Evolutionary conservation across 2,329 filamentous ascomycete species (phyloP), one percentile per base, ranked within the genome.

Genomic region (Cercospora berteroae): DNA sequence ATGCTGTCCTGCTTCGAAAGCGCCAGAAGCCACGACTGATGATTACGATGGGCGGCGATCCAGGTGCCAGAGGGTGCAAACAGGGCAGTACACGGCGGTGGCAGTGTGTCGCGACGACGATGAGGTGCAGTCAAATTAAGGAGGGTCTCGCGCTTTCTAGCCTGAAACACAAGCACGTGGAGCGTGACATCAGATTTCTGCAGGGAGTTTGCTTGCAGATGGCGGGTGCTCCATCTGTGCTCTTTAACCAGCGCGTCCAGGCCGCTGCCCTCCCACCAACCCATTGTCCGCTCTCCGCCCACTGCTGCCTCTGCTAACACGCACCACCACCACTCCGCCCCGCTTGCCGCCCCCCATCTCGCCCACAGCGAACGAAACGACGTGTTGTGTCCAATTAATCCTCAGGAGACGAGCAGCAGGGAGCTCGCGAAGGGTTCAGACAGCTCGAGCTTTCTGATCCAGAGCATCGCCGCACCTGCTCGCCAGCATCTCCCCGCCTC

Each of bases 11-110:
- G n/a, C 29, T 31, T 52, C 57, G 27, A 36, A 33, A 33, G 50
- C 55, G 27, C 50, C 50, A 44, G 69, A 65, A 66, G 66, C 69
- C 66, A 70, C 66, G 56, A 60, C 63, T 20, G 27, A 25, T 36
- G 29, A 56, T 39, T 33, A n/a, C 52, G 52, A n/a, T 18, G 25
- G 52, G 52, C 23, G 13, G 52, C 8, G 44, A 50, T 12, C 25
- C 44, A 20, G 18, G 20, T 23, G 20, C 1, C 18, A 10, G 36
- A 16, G 16, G 36, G 3, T 42, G 36, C n/a, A 42, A n/a, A 42
- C 36, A 8, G 13, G 29, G 52, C 52, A 31, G 52, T 20, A 55
- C 42, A 44, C 25, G 10, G 20, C 13, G 29, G 52, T 57, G 25
- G 52, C 25, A 29, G 52, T 10, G 52, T 9, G 29, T 2, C 23